Base-by-base conservation (phyloP, 352 stramenopile species). In the Pythium rhizo-oryzae region DNA sequence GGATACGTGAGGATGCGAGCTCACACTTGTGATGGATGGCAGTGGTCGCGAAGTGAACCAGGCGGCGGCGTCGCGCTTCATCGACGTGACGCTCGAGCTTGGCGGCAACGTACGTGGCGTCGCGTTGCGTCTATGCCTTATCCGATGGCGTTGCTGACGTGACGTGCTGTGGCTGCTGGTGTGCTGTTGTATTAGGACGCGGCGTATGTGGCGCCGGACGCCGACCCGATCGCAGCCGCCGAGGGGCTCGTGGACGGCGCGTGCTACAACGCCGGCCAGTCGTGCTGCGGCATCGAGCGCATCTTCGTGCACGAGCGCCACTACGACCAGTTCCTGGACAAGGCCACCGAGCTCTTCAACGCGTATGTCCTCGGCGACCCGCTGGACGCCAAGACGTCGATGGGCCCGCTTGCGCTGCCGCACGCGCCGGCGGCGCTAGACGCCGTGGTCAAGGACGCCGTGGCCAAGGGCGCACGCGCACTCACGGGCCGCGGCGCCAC, bases 241-340 rank as follows among this genome's bases (percentile, higher is more conserved):
- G 85, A 91, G 39, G 76, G 79, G 21, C 70, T 94, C n/a, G 81
- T 92, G 21, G 89, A 94, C 60, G 85, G 87, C 35, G 86, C 81
- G 59, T 90, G 89, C 74, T 95, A 91, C 73, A 95, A 95, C 68
- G 82, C 87, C 4, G 89, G 89, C 21, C 89, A 96, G 76, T 93
- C 85, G 37, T 95, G 89, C 75, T 94, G 87, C 62, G 84, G 78
- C 59, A 78, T 93, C 52, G 89, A 96, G 73, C 79, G 89, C 47
- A 90, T 94, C 61, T 96, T 93, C 64, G 89, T 96, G 39, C 87
- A 96, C 62, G 81, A 89, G 55, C 73, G 70, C 51, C 85, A 93
- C 62, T 93, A 94, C 71, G 82, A 96, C 67, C 63, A 77, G 61
- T 96, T 96, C 50, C 55, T 94, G 47, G 81, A 85, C 19, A 83